Evolutionary conservation across 805 yeast genomes (phyloP), one percentile per base, ranked within the genome.

Genomic region (Metschnikowia gelsemii): DNA sequence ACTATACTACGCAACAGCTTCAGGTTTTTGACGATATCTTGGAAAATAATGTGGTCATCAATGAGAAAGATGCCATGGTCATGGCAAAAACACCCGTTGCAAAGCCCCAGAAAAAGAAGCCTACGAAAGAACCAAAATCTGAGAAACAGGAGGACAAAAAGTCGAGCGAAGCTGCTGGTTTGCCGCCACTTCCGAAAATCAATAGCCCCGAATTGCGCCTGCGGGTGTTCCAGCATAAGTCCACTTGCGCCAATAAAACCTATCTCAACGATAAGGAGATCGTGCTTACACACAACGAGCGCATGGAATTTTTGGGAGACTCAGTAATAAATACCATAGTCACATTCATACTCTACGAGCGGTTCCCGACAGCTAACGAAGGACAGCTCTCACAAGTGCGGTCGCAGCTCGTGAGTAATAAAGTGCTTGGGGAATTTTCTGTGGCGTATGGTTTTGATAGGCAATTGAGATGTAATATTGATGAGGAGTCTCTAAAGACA

Each of bases 291-390:
- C 90, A 87, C 53, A 87, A 91, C 59, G 97, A 90, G 68, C 72
- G 96, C 36, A 68, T 89, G 17, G 98, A 91, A 65, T 91, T 88
- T 57, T 66, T 87, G 32, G 98, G 98, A 12, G 98, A 91, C 64
- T 81, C 97, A 1, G 76, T 88, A 16, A 66, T 91, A 45, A 85
- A 87, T 56, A 76, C 75, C 40, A 68, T 82, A n/a, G 80, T 85
- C 40, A 83, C 96, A 0, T 66, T 76, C 43, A 72, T 90, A 30
- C 69, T 87, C 13, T 88, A 73, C 54, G 71, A 76, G 20, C 62
- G 74, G 41, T 85, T 83, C 52, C 93, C 95, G 0, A 64, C 72
- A 32, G 82, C 81, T 32, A 68, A 79, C 18, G 98, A 93, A 69
- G 98, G 98, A 26, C 82, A 79, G 28, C 63, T 91, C 47, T 80